A percentile compares a stretch with the other conserved stretches of the same genome.
phyloP scores from a whole-genome alignment of 2,329 filamentous ascomycete species.

The Didymella sp. region DNA sequence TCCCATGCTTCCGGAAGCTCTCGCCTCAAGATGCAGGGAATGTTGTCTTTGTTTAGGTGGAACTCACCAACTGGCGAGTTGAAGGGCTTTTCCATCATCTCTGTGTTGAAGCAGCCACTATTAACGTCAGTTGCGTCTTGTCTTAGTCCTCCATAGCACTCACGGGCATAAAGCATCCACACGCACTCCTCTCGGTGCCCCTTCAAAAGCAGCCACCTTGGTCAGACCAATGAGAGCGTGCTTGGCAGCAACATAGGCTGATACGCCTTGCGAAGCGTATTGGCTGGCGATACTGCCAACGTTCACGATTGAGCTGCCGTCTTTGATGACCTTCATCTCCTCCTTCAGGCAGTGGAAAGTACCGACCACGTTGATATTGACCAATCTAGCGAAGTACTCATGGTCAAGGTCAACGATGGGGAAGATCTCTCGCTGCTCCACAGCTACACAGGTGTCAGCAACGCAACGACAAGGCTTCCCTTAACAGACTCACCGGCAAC shows the following conservation, averaged over 20 bases:
- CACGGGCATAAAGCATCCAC: constrained; percentile 58
- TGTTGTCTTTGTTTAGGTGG: constrained; percentile 16
- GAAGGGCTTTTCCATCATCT: constrained; percentile 20
- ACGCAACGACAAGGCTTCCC: background rate
- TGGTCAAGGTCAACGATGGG: constrained; percentile 21
- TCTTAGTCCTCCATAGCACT: background rate
- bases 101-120: constrained; percentile 19
- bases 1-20: constrained; percentile 18
- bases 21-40: constrained; percentile 15
- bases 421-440: constrained; percentile 26
- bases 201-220: constrained; percentile 56
- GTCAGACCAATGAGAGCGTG: constrained; percentile 57
- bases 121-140: background rate
- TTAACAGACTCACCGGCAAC: constrained; percentile 15
- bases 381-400: constrained; percentile 15
- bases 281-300: constrained; percentile 20
- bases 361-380: constrained; percentile 3
- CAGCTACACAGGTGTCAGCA: constrained; percentile 5
- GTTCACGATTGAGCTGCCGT: constrained; percentile 27
- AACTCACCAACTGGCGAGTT: constrained; percentile 13
- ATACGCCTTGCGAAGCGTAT: constrained; percentile 26
- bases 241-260: constrained; percentile 55
- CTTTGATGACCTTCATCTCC: constrained; percentile 28
- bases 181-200: constrained; percentile 55
- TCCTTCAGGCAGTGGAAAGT: constrained; percentile 13